Conservation (phyloP, 2,329 filamentous ascomycete species). For the Ophiosphaerella narmari region DNA sequence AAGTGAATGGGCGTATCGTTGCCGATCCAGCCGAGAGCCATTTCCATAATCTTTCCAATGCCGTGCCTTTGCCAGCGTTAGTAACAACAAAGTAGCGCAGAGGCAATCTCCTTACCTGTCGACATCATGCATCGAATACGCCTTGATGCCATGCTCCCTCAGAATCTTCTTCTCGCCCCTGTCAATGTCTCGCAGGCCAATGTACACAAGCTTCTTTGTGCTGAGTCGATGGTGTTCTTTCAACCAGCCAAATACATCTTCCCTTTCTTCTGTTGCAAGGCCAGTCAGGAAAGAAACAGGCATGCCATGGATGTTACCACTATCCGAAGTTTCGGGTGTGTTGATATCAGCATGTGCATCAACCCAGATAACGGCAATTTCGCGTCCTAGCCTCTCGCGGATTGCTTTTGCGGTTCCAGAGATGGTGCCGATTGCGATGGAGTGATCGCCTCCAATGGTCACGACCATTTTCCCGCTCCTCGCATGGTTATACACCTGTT, state of each 20-base stretch:
- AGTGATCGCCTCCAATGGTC: conserved; percentile 94
- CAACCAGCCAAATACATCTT: conserved; percentile 90
- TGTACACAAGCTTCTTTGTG: conserved; percentile 90
- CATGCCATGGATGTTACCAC: conserved; percentile 98
- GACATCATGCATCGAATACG: conserved; percentile 98
- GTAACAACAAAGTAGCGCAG: not conserved
- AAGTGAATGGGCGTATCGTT: conserved; percentile 94
- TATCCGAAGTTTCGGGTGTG: conserved; percentile 84
- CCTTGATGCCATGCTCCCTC: conserved; percentile 86
- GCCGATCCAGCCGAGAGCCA: conserved; percentile 96
- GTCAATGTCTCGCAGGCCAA: conserved; percentile 92
- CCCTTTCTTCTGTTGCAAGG: conserved; percentile 73
- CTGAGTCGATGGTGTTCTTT: conserved; percentile 71
- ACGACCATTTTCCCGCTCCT: conserved; percentile 82
- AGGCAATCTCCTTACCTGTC: conserved; percentile 67
- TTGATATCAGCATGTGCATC: conserved; percentile 99
- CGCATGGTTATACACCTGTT: conserved; percentile 87
- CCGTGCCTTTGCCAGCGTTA: conserved; percentile 66
- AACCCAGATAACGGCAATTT: conserved; percentile 97
- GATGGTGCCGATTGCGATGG: conserved; percentile 92
- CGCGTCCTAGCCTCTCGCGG: conserved; percentile 77
- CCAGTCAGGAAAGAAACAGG: conserved; percentile 91
- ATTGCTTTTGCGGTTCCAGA: conserved; percentile 85
- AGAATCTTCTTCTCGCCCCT: conserved; percentile 91
- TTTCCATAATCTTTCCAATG: conserved; percentile 94